Conservation (phyloP, 1,139 yeast genomes). For the Cylindricascospora bacillispora region DNA sequence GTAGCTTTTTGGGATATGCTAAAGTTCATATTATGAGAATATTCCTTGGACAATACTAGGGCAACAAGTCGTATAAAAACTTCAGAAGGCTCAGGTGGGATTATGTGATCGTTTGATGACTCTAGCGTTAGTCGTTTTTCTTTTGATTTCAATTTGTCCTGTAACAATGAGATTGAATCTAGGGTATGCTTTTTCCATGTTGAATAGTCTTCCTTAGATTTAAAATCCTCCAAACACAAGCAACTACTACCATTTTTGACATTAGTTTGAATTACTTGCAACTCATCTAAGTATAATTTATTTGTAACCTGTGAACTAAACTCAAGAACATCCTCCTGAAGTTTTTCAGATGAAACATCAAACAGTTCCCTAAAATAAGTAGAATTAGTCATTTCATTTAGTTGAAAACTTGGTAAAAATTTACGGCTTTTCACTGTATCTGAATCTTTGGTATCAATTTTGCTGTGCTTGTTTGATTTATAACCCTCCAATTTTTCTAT, state of each 20-base stretch:
- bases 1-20: conserved; percentile 30
- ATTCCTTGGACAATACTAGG: too few relatives aligned
- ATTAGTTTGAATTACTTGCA: conserved; percentile 27
- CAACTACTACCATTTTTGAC: conserved; percentile 33
- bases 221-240: conserved; percentile 33
- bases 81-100: too few relatives aligned
- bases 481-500: too few relatives aligned
- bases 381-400: conserved; percentile 39
- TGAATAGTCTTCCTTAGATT: conserved; percentile 30
- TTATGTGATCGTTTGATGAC: too few relatives aligned
- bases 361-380: conserved; percentile 32
- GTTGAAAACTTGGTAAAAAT: conserved; percentile 39
- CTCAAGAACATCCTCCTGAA: conserved; percentile 40
- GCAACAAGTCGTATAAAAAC: too few relatives aligned
- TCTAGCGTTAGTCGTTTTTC: too few relatives aligned
- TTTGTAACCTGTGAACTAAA: conserved; percentile 31
- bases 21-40: too few relatives aligned
- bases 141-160: conserved; percentile 30
- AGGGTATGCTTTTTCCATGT: conserved; percentile 42
- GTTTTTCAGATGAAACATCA: conserved; percentile 27
- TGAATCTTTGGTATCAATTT: too few relatives aligned
- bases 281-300: conserved; percentile 22
- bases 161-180: conserved; percentile 28
- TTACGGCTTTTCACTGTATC: too few relatives aligned
- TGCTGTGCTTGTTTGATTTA: too few relatives aligned